Base-by-base conservation (phyloP, 805 yeast genomes). In the Saccharomycopsis schoenii region DNA sequence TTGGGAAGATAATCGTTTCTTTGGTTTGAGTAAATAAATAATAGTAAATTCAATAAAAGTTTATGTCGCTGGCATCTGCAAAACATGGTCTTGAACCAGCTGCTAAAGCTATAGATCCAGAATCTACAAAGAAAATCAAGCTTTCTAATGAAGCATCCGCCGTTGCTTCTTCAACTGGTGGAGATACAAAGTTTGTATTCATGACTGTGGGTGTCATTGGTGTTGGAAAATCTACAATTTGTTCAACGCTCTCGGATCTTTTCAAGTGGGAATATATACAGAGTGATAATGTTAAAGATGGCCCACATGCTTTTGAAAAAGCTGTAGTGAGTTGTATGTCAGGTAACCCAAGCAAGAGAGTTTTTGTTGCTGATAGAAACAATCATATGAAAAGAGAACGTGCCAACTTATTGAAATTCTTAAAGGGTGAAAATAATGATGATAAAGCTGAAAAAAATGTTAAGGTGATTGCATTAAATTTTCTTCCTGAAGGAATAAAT, bases 201-300 rank as follows among this genome's bases (percentile, higher is more conserved):
- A 81, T 90, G 0, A 93, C 98, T 0, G 83, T 92, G 2, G 91
- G 97, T 0, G 90, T 96, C 0, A 81, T 93, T 58, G 98, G 98
- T 0, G 89, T 97, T 72, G 99, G 99, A 8, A 94, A 94, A 69
- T 91, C 97, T 0, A 90, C 97, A 0, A 81, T 88, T 0, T 82
- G 88, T 5, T 69, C 82, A 41, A 84, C 92, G 0, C 74, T 94
- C 50, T 64, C 68, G 0, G 68, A 76, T 10, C 70, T 92, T 10
- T 84, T 76, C 60, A 69, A 74, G 0, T 86, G 96, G 86, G 85
- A 81, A 0, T 88, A 85, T 66, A 76, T 88, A 11, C 97, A 90
- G 70, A 94, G 90, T 72, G 98, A 93, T 72, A 82, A 88, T 65
- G 76, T 88, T 25, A 73, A 76, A 5, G 76, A 76, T 21, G 72